Percentiles rank a stretch among this genome's conserved stretches.
Conservation (phyloP, 2,329 filamentous ascomycete species). For the Sphaerulina vaccinii region DNA sequence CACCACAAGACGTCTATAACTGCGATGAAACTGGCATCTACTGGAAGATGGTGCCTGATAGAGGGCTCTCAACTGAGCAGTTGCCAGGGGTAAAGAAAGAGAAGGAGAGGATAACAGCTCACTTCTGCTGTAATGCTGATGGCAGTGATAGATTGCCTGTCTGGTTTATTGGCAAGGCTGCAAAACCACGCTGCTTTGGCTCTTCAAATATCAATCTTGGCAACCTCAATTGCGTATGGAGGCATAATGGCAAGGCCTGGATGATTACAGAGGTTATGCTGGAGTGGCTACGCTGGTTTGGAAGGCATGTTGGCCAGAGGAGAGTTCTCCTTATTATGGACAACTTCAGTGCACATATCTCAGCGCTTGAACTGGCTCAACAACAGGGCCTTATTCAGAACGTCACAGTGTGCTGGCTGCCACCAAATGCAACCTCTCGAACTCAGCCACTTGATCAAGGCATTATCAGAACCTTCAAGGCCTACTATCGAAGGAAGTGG, state of each 20-base stretch:
- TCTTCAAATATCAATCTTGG: not conserved
- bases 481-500: constrained; percentile 10
- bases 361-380: constrained; percentile 4
- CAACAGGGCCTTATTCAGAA: constrained; percentile 1
- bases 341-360: constrained; percentile 13
- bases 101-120: not conserved
- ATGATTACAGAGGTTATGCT: constrained; percentile 10
- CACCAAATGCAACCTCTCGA: not conserved
- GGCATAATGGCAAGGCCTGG: not conserved
- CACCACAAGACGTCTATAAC: no score
- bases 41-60: not conserved
- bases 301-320: not conserved
- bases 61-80: not conserved
- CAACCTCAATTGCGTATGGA: not conserved
- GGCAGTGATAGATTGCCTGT: not conserved
- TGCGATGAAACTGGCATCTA: no score
- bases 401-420: constrained; percentile 8
- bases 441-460: constrained; percentile 12
- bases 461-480: constrained; percentile 13
- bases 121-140: not conserved
- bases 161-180: not conserved
- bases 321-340: constrained; percentile 17
- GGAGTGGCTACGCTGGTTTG: constrained; percentile 13
- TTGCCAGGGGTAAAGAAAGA: not conserved
- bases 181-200: not conserved